Evolutionary conservation across 2,329 filamentous ascomycete species (phyloP), one percentile per base, ranked within the genome.

Genomic region (Epichloe aotearoae): DNA sequence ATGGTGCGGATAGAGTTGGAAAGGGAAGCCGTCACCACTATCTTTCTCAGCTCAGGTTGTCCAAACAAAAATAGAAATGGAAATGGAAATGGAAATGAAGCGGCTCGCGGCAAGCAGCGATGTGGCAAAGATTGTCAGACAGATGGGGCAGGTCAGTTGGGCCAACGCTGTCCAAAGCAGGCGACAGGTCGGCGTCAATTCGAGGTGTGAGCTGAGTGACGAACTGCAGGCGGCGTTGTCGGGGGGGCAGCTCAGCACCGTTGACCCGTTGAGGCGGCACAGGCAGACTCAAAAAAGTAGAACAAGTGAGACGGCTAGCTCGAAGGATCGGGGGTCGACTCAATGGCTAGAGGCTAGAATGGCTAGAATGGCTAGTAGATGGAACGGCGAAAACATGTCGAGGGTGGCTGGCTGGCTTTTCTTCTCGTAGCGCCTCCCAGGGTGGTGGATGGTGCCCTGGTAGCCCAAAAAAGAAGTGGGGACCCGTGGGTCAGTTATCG

Each of bases 181-280:
- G 33, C 20, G 40, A 38, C 20, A n/a, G 26, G 33, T 26, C 46
- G 40, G 46, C 49, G 45, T 48, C 41, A 23, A 44, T 42, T 44
- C 26, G 36, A 40, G 30, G 8, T 26, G 40, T 23, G 50, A 47
- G 47, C 51, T 52, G 43, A 50, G 44, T n/a, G 44, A 47, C 12
- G 44, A 47, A 42, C 51, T 46, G 51, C 51, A 53, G 48, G 48
- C 51, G 47, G 43, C 40, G 48, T 40, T 40, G 47, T 44, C 12
- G 38, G 51, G 43, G 43, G 43, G 48, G 40, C 44, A 47, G 46
- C 40, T 45, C 34, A 48, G 52, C 23, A 46, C 48, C 45, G 52
- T 53, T 48, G 40, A 5, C n/a, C 40, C 34, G 52, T 51, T 38
- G 36, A 50, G 51, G 49, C 47, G 30, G 38, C 41, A 38, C 40